Conservation (phyloP, 176 grass and related monocot species). For the Olyra latifolia region DNA sequence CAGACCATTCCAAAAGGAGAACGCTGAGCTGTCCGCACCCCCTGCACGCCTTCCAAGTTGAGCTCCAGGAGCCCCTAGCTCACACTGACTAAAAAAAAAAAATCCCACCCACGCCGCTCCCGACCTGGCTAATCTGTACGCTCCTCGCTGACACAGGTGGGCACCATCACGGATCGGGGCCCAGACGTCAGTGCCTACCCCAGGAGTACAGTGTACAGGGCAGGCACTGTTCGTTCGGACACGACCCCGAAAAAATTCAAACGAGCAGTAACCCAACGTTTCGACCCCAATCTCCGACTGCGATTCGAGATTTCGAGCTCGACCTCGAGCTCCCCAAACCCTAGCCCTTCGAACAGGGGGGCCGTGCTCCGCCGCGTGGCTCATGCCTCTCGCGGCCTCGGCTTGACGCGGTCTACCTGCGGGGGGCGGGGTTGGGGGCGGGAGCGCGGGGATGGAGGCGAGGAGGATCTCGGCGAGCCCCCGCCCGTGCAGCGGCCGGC, state of each 20-base stretch:
- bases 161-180: neutral
- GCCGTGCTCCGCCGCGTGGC: neutral
- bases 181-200: neutral
- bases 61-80: slow-evolving; percentile 7
- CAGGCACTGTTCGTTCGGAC: slow-evolving; percentile 1
- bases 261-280: slow-evolving; percentile 22
- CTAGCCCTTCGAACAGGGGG: slow-evolving; percentile 17
- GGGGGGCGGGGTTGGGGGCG: neutral
- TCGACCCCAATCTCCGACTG: slow-evolving; percentile 40
- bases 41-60: neutral
- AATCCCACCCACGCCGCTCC: neutral
- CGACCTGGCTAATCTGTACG: accelerated
- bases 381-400: neutral
- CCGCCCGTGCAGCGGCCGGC: slow-evolving; percentile 68
- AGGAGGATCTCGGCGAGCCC: slow-evolving; percentile 76
- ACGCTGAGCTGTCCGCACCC: neutral
- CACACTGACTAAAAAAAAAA: neutral
- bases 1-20: slow-evolving; percentile 21
- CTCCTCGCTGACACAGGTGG: accelerated
- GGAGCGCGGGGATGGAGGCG: slow-evolving; percentile 54
- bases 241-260: slow-evolving; percentile 52
- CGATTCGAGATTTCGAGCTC: neutral
- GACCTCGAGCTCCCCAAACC: slow-evolving; percentile 44
- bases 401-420: slow-evolving; percentile 15
- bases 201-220: too few species aligned